Percentiles rank a stretch among this genome's conserved stretches.
phyloP scores from a whole-genome alignment of 1,284 basidiomycete species.

The Microstroma glucosiphilum region DNA sequence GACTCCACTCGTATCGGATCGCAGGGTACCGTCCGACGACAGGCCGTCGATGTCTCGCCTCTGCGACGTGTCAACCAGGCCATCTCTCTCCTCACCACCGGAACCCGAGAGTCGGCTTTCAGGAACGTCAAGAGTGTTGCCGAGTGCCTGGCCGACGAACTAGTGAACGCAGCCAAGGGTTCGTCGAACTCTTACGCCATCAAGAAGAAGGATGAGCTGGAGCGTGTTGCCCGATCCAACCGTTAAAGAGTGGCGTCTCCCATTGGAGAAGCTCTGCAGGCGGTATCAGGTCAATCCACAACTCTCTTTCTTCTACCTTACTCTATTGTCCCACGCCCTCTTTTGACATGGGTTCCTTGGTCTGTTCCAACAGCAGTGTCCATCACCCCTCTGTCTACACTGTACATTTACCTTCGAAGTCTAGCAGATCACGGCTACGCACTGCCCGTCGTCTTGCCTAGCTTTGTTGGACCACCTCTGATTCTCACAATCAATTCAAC shows the following conservation, averaged over 20 bases:
- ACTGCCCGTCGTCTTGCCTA: no score
- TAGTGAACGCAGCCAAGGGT: slow-evolving; percentile 99
- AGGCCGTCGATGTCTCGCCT: slow-evolving; percentile 99
- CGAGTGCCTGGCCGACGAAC: slow-evolving; percentile 97
- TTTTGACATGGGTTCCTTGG: no score
- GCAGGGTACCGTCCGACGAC: slow-evolving; percentile 98
- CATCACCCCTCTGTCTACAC: no score
- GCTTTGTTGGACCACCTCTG: no score
- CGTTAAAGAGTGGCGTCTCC: slow-evolving; percentile 60
- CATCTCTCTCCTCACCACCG: slow-evolving; percentile 86
- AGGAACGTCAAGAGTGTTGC: slow-evolving; percentile 95
- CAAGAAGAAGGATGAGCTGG: slow-evolving; percentile 87
- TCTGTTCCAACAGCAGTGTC: no score
- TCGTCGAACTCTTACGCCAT: slow-evolving; percentile 99
- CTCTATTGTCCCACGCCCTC: no score
- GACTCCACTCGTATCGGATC: slow-evolving; percentile 99
- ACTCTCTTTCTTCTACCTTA: no score
- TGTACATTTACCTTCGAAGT: no score
- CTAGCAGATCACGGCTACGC: no score
- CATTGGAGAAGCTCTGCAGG: no score
- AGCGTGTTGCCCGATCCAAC: slow-evolving; percentile 99
- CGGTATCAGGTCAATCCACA: no score
- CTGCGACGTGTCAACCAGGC: slow-evolving; percentile 98
- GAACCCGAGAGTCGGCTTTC: slow-evolving; percentile 98
- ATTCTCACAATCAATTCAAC: no score